Evolutionary conservation across 2,329 filamentous ascomycete species (phyloP), one percentile per base, ranked within the genome.

Genomic region (Curvularia sp.): DNA sequence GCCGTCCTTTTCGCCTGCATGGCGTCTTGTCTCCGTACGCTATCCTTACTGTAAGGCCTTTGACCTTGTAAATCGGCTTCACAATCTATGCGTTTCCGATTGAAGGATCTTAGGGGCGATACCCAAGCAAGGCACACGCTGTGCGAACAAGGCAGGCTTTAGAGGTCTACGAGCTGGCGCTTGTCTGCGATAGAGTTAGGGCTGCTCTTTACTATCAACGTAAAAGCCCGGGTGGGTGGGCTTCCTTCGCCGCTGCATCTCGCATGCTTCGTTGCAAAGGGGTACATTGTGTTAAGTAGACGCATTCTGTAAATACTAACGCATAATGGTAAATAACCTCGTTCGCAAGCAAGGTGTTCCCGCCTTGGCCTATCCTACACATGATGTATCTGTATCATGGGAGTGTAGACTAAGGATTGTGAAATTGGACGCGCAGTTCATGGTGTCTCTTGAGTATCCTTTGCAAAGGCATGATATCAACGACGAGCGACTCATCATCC

Each of bases 211-310:
- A 35, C 53, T 12, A 43, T 26, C 53, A 20, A 53, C 51, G 51
- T 42, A 13, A 49, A 48, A 55, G 53, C 53, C 53, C 53, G 53
- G 53, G 53, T 28, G 53, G 53, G 53, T 42, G 53, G 53, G 53
- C 10, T 39, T 44, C 33, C 53, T 55, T 55, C 49, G 53, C 28
- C n/a, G 50, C 26, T 18, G 18, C 35, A 52, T 22, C 7, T 52
- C 20, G 35, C n/a, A 4, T 52, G 35, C 35, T 38, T 28, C 7
- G 53, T 18, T 43, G 35, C 38, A 49, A 55, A 24, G 53, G 53
- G 44, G 44, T n/a, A 30, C 20, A 24, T 22, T n/a, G 5, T 42
- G 18, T 18, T 18, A 44, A 55, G 53, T 55, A 55, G 1, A 28
- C 6, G 10, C 18, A 24, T 55, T 5, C 13, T 31, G n/a, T 35